Percentiles rank a stretch among this genome's conserved stretches.
Evolutionary conservation across 2,329 filamentous ascomycete species (phyloP).

Genomic region (Epichloe baconii): DNA sequence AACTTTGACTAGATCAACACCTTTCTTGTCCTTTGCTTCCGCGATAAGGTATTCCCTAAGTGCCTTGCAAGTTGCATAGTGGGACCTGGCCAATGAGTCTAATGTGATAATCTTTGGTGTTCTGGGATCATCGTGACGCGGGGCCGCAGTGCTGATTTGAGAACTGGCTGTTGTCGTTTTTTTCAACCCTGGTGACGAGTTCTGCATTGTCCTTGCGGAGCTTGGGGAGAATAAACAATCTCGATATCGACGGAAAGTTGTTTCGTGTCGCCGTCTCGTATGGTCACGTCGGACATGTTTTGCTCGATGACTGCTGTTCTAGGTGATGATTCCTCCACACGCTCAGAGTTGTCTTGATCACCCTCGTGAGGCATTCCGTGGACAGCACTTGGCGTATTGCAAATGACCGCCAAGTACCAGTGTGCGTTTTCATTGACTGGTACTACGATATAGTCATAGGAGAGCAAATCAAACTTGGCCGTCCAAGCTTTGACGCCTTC

Average conservation of each 20-base stretch:
- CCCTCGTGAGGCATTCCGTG: slow-evolving; percentile 7
- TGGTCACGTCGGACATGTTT: slow-evolving; percentile 12
- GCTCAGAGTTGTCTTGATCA: slow-evolving; percentile 6
- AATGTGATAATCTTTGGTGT: slow-evolving; percentile 69
- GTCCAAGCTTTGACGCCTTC: slow-evolving; percentile 82
- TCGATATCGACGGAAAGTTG: neutral
- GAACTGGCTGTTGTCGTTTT: slow-evolving; percentile 8
- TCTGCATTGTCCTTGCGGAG: slow-evolving; percentile 1
- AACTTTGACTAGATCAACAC: slow-evolving; percentile 24
- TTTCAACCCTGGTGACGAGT: neutral
- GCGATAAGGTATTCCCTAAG: slow-evolving; percentile 65
- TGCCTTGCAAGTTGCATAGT: slow-evolving; percentile 49
- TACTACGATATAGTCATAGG: slow-evolving; percentile 78
- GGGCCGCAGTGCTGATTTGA: neutral
- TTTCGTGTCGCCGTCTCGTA: slow-evolving; percentile 10
- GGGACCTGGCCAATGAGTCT: slow-evolving; percentile 63
- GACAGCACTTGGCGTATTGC: slow-evolving; percentile 61
- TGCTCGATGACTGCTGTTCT: slow-evolving; percentile 9
- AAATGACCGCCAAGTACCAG: slow-evolving; percentile 94
- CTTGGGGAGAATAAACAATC: neutral
- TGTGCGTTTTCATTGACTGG: slow-evolving; percentile 80
- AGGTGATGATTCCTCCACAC: neutral
- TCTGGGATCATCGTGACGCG: slow-evolving; percentile 22
- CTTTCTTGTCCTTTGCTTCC: slow-evolving; percentile 55
- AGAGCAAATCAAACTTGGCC: slow-evolving; percentile 68